Evolutionary conservation across 1,284 basidiomycete species (phyloP).

Genomic region (Leucoagaricus sp.): DNA sequence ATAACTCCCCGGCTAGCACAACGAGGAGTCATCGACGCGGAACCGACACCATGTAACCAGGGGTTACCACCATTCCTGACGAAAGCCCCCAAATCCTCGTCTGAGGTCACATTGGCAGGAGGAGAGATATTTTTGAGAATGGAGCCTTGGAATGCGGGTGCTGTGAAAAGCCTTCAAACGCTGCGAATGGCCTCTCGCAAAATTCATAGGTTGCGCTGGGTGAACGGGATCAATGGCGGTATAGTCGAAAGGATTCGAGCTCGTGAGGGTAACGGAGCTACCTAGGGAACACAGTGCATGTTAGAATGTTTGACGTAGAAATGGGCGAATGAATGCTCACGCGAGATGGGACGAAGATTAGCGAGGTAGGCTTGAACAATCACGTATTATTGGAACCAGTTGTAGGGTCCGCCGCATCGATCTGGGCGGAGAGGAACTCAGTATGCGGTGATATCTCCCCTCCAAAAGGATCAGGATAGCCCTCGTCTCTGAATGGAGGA

Average conservation of each 20-base stretch:
- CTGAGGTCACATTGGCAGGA: conserved; percentile 25
- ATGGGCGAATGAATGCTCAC: background rate
- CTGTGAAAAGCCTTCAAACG: conserved; percentile 30
- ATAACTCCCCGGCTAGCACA: conserved; percentile 27
- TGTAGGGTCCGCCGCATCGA: background rate
- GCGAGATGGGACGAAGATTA: conserved; percentile 1
- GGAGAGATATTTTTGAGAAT: conserved; percentile 20
- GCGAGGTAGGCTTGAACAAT: conserved; percentile 3
- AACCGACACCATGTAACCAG: conserved; percentile 29
- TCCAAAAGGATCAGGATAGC: conserved; percentile 16
- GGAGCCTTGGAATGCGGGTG: conserved; percentile 35
- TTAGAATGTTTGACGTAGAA: background rate
- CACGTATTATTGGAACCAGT: background rate
- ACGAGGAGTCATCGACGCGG: conserved; percentile 28
- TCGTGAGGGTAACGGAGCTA: conserved; percentile 34
- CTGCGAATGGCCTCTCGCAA: conserved; percentile 35
- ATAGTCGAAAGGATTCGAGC: conserved; percentile 35
- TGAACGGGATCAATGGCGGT: conserved; percentile 39
- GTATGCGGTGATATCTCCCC: conserved; percentile 20
- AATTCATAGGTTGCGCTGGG: conserved; percentile 36
- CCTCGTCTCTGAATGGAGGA: conserved; percentile 18
- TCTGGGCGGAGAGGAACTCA: conserved; percentile 16
- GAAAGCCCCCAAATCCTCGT: conserved; percentile 35
- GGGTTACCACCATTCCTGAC: conserved; percentile 11
- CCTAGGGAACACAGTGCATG: conserved; percentile 23